A percentile compares a stretch with the other conserved stretches of the same genome.
These are phyloP conservation scores for Colletotrichum cordylinicola DNA, from an alignment of 2,329 filamentous ascomycete genomes.

Conservation along the genomic window DNA sequence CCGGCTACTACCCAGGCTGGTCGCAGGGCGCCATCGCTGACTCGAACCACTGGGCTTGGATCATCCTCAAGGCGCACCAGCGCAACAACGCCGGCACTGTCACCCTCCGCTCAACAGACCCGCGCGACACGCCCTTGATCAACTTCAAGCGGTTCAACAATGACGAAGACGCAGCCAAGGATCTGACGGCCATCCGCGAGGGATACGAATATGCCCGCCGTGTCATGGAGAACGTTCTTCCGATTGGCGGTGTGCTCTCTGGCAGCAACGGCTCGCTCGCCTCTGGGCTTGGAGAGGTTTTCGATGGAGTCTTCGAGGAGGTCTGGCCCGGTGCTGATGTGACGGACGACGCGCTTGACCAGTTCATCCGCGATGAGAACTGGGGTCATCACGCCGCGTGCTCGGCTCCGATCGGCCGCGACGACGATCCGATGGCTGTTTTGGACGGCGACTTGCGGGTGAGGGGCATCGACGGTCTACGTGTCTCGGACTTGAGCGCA, in stretches of 20 bases:
- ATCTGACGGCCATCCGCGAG: background rate
- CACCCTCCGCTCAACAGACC: background rate
- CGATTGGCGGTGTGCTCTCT: background rate
- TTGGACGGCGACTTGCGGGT: constrained; percentile 64
- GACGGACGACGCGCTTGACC: background rate
- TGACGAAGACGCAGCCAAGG: background rate
- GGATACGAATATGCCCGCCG: background rate
- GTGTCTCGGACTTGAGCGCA: constrained; percentile 67
- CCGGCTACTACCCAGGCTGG: background rate
- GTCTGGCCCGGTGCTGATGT: background rate
- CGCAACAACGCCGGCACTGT: background rate
- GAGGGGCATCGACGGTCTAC: constrained; percentile 55
- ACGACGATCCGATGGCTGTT: constrained; percentile 59
- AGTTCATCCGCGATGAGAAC: constrained; percentile 34
- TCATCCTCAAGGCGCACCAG: background rate
- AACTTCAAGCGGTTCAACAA: background rate
- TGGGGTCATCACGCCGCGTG: constrained; percentile 65
- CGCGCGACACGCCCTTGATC: background rate
- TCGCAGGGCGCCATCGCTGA: background rate
- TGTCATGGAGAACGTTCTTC: background rate
- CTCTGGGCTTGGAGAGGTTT: background rate
- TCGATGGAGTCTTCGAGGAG: background rate
- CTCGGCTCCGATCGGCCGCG: constrained; percentile 60
- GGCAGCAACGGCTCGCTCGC: background rate
- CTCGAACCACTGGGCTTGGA: background rate